Conservation (phyloP, 208 protist genomes). For the Trypanosoma cruzi region DNA sequence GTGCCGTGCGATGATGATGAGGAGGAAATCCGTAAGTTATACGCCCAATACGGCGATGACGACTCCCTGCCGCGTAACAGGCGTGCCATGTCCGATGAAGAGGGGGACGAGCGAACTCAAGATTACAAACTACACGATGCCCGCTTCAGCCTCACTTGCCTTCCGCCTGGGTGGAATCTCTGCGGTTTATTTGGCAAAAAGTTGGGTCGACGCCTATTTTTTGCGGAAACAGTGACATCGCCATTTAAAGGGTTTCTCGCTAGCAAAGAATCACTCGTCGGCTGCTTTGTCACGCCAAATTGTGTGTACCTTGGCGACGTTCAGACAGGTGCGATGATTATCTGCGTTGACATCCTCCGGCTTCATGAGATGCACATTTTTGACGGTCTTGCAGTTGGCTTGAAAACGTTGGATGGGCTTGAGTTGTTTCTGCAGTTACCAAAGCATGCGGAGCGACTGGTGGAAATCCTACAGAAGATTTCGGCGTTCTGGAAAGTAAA, state of each 20-base stretch:
- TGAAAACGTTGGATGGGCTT: conserved; percentile 14
- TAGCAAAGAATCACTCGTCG: conserved; percentile 19
- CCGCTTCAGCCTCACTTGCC: conserved; percentile 16
- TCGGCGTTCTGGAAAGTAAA: conserved; percentile 9
- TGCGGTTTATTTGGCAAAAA: conserved; percentile 17
- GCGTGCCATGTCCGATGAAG: background rate
- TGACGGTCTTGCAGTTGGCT: conserved; percentile 2
- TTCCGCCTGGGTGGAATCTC: conserved; percentile 18
- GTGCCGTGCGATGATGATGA: background rate
- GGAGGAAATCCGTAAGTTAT: conserved; percentile 6
- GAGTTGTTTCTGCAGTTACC: conserved; percentile 9
- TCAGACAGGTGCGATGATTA: conserved; percentile 20
- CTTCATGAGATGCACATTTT: conserved; percentile 22
- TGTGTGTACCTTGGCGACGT: conserved; percentile 30
- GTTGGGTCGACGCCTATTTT: conserved; percentile 21
- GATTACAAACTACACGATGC: conserved; percentile 4
- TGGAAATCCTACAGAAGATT: conserved; percentile 20
- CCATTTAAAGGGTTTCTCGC: conserved; percentile 29
- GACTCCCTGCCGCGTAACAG: background rate
- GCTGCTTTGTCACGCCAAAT: conserved; percentile 31
- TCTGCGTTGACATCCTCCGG: conserved; percentile 19
- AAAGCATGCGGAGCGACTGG: conserved; percentile 18
- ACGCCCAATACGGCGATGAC: conserved; percentile 17
- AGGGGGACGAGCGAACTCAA: background rate
- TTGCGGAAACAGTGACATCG: conserved; percentile 20